Evolutionary conservation across 192 early-diverging fungal genomes (phyloP), one percentile per base, ranked within the genome.

Genomic region (Coemansia sp.): DNA sequence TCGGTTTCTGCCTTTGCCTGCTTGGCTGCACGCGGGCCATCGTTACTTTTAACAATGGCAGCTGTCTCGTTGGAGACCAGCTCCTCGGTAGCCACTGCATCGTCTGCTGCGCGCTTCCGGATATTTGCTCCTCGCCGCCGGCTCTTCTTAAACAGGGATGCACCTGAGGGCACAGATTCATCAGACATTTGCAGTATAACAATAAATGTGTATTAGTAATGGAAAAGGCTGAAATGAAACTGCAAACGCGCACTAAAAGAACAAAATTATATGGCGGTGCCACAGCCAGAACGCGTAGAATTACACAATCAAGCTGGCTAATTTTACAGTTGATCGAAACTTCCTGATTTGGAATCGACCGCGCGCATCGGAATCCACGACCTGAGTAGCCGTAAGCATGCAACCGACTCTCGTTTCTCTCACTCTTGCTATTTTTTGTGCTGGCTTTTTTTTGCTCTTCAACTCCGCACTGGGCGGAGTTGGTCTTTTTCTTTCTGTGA

Each of bases 51-150:
- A 18, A 39, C 65, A 41, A 59, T 65, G 22, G 43, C 77, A 12
- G 43, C 61, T 12, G 62, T 65, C n/a, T 50, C 68, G 27, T 76
- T 74, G 9, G 77, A 69, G 14, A 41, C 41, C 50, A 69, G 67
- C 3, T 72, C 57, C 6, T 37, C 66, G 4, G 62, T 55, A 39
- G 24, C 64, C 3, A 73, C 75, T 2, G 20, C 24, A 11, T 62
- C 63, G 18, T 77, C 70, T 22, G 59, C 61, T 19, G 69, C 41
- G 57, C 83, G 73, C 50, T 79, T 79, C 8, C 77, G 29, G 54
- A 74, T 60, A 54, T 74, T 78, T 23, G 62, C 54, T n/a, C 64
- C 71, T 79, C 77, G 77, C 77, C 77, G 77, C 49, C 66, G 69
- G 68, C 71, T 70, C 57, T 74, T 79, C 16, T 66, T 75, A 45